Evolutionary conservation across 2,329 filamentous ascomycete genomes (phyloP).

Genomic region (Fusarium dlaminii): DNA sequence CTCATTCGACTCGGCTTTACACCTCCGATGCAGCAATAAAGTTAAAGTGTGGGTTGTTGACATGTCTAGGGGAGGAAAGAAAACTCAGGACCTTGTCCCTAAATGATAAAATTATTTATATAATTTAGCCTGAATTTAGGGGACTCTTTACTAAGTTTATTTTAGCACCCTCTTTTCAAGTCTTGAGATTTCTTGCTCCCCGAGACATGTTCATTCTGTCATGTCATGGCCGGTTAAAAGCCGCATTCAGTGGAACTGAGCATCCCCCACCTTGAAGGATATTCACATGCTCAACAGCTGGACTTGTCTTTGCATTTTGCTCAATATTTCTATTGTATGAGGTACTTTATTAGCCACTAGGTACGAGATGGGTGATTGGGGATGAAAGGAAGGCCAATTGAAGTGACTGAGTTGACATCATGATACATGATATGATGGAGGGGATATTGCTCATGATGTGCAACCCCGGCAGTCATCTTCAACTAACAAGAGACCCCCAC

Average conservation of each 20-base stretch:
- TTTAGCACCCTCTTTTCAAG: too few relatives aligned
- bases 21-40: slow-evolving; percentile 13
- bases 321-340: neutral
- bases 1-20: neutral
- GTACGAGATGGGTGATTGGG: too few relatives aligned
- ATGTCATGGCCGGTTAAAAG: slow-evolving; percentile 33
- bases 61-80: too few relatives aligned
- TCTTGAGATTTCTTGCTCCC: too few relatives aligned
- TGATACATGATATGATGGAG: slow-evolving; percentile 18
- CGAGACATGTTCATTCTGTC: slow-evolving; percentile 3
- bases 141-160: too few relatives aligned
- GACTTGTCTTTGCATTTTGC: neutral
- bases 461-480: slow-evolving; percentile 2
- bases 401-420: neutral
- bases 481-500: slow-evolving; percentile 11
- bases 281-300: neutral
- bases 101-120: too few relatives aligned
- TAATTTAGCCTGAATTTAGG: too few relatives aligned
- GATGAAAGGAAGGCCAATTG: neutral
- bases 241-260: slow-evolving; percentile 23
- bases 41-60: neutral
- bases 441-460: slow-evolving; percentile 3
- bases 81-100: too few relatives aligned
- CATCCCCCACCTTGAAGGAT: slow-evolving; percentile 4
- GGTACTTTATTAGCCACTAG: rapidly evolving